A percentile compares a stretch with the other conserved stretches of the same genome.
Conservation (phyloP, 768 basidiomycete genomes). For the Dacryopinax spathularia region DNA sequence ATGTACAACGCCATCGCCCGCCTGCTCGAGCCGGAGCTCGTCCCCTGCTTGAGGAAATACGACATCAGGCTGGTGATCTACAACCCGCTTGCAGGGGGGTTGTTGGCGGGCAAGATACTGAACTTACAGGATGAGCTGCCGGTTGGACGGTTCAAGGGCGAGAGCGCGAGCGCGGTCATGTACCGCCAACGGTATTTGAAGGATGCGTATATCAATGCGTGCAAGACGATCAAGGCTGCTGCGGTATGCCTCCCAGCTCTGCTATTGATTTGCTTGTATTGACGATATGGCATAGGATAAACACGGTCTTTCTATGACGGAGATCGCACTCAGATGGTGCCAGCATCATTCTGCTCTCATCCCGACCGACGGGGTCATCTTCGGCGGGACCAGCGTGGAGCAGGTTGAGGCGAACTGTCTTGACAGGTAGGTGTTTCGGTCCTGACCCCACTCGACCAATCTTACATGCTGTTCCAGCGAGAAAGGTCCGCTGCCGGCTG, state of each 20-base stretch:
- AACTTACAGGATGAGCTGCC: neutral
- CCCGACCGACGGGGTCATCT: conserved; percentile 33
- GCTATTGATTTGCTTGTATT: neutral
- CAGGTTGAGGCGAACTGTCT: conserved; percentile 34
- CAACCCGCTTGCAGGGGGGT: conserved; percentile 34
- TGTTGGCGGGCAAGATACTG: neutral
- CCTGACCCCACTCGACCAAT: neutral
- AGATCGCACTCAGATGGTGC: conserved; percentile 47
- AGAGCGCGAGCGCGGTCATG: conserved; percentile 28
- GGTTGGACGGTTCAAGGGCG: conserved; percentile 3
- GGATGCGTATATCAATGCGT: conserved; percentile 32
- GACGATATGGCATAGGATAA: conserved; percentile 25
- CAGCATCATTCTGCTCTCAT: conserved; percentile 41
- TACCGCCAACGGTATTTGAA: conserved; percentile 35
- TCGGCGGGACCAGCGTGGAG: conserved; percentile 33
- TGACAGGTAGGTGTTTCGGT: conserved; percentile 19
- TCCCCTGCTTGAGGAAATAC: conserved; percentile 34
- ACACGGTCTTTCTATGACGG: conserved; percentile 34
- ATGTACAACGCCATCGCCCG: conserved; percentile 39
- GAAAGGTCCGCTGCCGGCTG: conserved; percentile 42
- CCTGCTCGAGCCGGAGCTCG: conserved; percentile 35
- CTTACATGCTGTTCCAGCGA: conserved; percentile 17
- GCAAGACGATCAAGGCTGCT: conserved; percentile 26
- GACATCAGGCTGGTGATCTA: conserved; percentile 44
- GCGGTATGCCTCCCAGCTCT: neutral